Evolutionary conservation across 116 monocot genomes (phyloP), one percentile per base, ranked within the genome.

Genomic region (Posidonia oceanica): DNA sequence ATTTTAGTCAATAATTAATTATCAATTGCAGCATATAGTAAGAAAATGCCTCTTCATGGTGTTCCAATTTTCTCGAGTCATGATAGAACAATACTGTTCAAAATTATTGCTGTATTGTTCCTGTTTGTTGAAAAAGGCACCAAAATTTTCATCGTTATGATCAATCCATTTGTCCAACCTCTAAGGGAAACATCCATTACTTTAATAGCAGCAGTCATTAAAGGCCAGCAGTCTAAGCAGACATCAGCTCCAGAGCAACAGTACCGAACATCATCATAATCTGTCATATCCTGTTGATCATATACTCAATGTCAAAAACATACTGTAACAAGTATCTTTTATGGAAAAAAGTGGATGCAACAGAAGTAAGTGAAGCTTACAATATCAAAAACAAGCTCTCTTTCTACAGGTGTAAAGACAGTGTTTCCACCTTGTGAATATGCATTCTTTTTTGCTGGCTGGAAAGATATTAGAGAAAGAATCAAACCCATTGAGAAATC

Each of bases 301-400:
- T 37, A 61, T 39, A 16, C 3, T 54, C 1, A 8, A 40, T 4
- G 56, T 80, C 52, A 64, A 51, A 54, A 57, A 55, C 4, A 7
- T 54, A 56, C 15, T 7, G 29, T 15, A 18, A 17, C 8, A n/a
- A 14, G 36, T n/a, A 17, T 66, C 11, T 51, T 62, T 16, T 14
- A 29, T 36, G 22, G 14, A 10, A 63, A 38, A 64, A 71, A 42
- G 7, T 48, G 48, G 48, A 48, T 7, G 12, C 6, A 1, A 36
- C n/a, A 70, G 8, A 41, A 44, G 61, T 17, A 73, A 59, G 11
- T 51, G 54, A 20, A 76, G 16, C 92, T 85, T 93, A 98, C 97
- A 79, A 98, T 93, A 79, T 98, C 97, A 79, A 98, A 98, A 68
- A 93, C 72, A 60, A 98, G 97, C 65, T 98, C 97, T 66, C 93